These are phyloP conservation scores for Lactarius sanguifluus DNA, from an alignment of 768 basidiomycete genomes.

Conservation along the genomic window DNA sequence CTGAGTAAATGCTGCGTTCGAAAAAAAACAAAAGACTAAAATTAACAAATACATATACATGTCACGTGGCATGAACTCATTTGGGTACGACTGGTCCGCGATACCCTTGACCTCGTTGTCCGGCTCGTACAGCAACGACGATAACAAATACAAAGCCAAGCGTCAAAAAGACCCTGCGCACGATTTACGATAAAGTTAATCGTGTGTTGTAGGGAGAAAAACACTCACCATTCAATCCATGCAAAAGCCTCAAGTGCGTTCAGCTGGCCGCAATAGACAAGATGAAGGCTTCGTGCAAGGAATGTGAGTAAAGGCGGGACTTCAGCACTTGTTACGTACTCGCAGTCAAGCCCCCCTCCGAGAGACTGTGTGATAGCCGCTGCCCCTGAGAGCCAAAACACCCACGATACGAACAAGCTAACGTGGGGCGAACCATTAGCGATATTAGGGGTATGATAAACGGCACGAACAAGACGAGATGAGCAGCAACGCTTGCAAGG, in stretches of 20 bases:
- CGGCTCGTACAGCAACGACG: conserved; percentile 18
- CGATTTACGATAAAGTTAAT: background rate
- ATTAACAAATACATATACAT: background rate
- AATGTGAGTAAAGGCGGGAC: background rate
- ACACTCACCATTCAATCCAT: conserved; percentile 29
- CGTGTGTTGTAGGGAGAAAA: background rate
- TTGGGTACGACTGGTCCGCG: conserved; percentile 10
- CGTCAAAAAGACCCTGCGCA: conserved; percentile 27
- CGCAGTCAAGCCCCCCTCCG: conserved; percentile 21
- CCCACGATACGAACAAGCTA: conserved; percentile 30
- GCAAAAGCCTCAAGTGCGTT: conserved; percentile 30
- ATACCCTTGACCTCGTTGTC: conserved; percentile 22
- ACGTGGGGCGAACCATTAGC: background rate
- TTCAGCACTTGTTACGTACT: conserved; percentile 11
- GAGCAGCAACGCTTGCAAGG: conserved; percentile 21
- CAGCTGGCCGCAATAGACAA: conserved; percentile 26
- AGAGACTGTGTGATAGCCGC: conserved; percentile 25
- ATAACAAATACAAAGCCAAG: conserved; percentile 16
- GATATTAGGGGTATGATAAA: background rate
- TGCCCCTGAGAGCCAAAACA: conserved; percentile 31
- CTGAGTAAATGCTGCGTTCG: background rate
- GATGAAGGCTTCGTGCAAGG: conserved; percentile 3
- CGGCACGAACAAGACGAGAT: conserved; percentile 25
- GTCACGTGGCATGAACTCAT: conserved; percentile 8
- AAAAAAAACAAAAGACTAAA: background rate